Evolutionary conservation across 2,329 filamentous ascomycete species (phyloP), one percentile per base, ranked within the genome.

Genomic region (Rutstroemia sp.): DNA sequence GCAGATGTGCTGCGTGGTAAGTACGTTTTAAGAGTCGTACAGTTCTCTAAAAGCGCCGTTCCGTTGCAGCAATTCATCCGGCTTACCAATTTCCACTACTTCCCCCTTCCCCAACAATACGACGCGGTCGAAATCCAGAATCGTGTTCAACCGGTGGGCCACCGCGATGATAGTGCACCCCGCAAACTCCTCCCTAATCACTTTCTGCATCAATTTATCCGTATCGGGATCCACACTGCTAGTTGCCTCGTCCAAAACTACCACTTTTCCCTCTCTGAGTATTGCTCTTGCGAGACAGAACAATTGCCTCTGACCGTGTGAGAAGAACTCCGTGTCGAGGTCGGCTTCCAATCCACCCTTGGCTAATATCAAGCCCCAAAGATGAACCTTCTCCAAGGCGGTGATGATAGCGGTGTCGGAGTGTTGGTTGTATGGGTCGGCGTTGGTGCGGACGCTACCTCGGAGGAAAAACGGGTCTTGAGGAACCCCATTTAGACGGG

Each of bases 281-380:
- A 79, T 67, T 0, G 76, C 73, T 5, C 78, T 69, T 0, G 76
- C 77, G 10, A 81, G 67, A 27, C 72, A 73, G 54, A 80, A 74
- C 0, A 80, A 65, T 63, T 81, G 78, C 46, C 69, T 67, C 60
- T 81, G 73, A 1, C 78, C 78, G 45, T 76, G 73, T 0, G 74
- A 78, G 71, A 97, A 92, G 0, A 91, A 95, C 6, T 78, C 73
- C 1, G 75, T 69, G n/a, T 73, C 72, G 60, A 85, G 74, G 2
- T 58, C 46, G 2, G 58, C 56, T 14, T 65, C 60, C 3, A 67
- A 51, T 2, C 63, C 63, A 16, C 65, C 65, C 39, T 61, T 63
- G 1, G 30, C 52, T 4, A 16, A 23, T 10, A 66, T 55, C 2
- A 62, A 16, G 9, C 57, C 48, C 61, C 61, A 63, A 4, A 67